Conservation (phyloP, 306 rosid genomes). For the Aeschynomene evenia region DNA sequence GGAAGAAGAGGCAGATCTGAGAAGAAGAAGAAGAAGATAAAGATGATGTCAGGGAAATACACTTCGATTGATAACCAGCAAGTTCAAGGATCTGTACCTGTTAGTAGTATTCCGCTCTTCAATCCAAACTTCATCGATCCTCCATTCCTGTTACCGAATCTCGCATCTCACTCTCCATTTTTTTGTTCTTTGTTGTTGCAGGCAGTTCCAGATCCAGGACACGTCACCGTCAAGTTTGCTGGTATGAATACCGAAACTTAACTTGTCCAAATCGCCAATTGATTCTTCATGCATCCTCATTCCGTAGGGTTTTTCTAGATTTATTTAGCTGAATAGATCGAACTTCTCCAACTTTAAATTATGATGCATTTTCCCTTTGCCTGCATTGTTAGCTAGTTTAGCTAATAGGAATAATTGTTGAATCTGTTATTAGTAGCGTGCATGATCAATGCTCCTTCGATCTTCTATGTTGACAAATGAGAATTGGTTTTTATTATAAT, state of each 20-base stretch:
- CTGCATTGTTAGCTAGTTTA: background rate
- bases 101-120: constrained; percentile 19
- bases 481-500: constrained; percentile 4
- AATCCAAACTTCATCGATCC: background rate
- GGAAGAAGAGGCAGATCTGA: background rate
- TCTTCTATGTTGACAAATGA: background rate
- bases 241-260: constrained; percentile 36
- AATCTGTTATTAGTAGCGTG: background rate
- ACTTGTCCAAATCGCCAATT: background rate
- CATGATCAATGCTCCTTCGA: background rate
- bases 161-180: constrained; percentile 8
- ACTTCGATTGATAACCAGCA: constrained; percentile 65
- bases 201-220: constrained; percentile 88
- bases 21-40: background rate
- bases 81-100: constrained; percentile 89
- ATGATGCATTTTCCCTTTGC: background rate
- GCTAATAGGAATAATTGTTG: background rate
- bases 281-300: background rate
- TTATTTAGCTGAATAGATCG: background rate
- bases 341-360: background rate
- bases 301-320: background rate
- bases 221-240: constrained; percentile 60
- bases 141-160: background rate
- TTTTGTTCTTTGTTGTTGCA: constrained; percentile 31
- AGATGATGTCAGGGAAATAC: constrained; percentile 94